Evolutionary conservation across 495 filamentous ascomycete species (phyloP), one percentile per base, ranked within the genome.

Genomic region (Xylaria curta): DNA sequence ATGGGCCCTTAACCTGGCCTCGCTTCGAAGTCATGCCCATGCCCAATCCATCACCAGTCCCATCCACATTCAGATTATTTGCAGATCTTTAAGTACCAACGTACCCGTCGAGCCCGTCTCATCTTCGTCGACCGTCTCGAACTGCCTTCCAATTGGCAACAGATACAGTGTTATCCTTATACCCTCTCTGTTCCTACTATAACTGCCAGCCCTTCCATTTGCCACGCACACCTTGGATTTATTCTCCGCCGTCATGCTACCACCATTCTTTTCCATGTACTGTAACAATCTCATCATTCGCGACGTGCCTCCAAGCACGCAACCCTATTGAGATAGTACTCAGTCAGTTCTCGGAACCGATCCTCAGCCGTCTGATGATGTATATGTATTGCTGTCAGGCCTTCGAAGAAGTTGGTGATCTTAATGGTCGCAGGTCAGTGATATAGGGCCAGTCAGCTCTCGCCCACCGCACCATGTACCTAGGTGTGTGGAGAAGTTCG

Each of bases 51-150:
- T 56, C 65, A 56, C 47, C 33, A 53, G 65, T 44, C 46, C 66
- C 66, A 47, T 68, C 66, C 66, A 40, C 68, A 70, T 63, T 59
- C 61, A 71, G 69, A 71, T 71, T 71, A 59, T 64, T 19, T 65
- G 61, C 60, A 71, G 60, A 64, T 69, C 66, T 71, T 10, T 33
- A 71, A 71, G 69, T 71, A 64, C 61, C 61, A 42, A 65, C 56
- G 66, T 69, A 69, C 56, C 53, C 51, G 36, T 38, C 36, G 36
- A 38, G 36, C 36, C 36, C 6, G 36, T 38, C 36, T 13, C 38
- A 33, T 24, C 54, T 36, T 31, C 24, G 40, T 61, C 44, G 24
- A 47, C 17, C 21, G 53, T 59, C 36, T 61, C 54, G 53, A 69
- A 44, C 13, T 24, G 33, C 49, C n/a, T 56, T 26, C 46, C 44